Conservation (phyloP, 2,329 filamentous ascomycete species). For the Berkeleyomyces basicola region DNA sequence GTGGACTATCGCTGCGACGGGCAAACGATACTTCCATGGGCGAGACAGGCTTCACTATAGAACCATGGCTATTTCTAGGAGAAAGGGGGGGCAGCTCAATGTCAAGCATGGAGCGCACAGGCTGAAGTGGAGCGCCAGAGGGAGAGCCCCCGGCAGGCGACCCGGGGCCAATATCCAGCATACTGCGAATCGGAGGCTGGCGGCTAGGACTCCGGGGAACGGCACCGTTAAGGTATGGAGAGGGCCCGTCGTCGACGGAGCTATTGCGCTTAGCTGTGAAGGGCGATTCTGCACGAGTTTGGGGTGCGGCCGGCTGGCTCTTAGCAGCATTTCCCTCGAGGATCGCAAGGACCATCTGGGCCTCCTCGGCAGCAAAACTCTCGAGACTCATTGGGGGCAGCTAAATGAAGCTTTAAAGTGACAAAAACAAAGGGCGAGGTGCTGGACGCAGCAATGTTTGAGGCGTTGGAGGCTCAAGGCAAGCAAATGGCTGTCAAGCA, state of each 20-base stretch:
- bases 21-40: conserved; percentile 4
- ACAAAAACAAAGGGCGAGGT: no score
- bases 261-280: conserved; percentile 54
- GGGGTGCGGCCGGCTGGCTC: conserved; percentile 26
- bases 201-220: conserved; percentile 16
- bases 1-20: conserved; percentile 6
- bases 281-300: conserved; percentile 31
- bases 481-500: not conserved
- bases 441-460: no score
- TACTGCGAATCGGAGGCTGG: conserved; percentile 43
- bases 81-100: conserved; percentile 20
- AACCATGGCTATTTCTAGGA: conserved; percentile 3
- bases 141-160: conserved; percentile 22
- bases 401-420: no score
- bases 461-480: not conserved
- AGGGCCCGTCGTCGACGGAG: conserved; percentile 29
- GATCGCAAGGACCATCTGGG: conserved; percentile 53
- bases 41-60: conserved; percentile 9
- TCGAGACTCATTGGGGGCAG: conserved; percentile 51
- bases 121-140: conserved; percentile 28
- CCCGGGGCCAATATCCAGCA: conserved; percentile 40
- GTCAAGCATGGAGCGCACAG: conserved; percentile 37
- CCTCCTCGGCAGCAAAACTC: conserved; percentile 60
- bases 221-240: conserved; percentile 10
- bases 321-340: conserved; percentile 29